Conservation (phyloP, 139 green algal species). For the Chloropicon primus region DNA sequence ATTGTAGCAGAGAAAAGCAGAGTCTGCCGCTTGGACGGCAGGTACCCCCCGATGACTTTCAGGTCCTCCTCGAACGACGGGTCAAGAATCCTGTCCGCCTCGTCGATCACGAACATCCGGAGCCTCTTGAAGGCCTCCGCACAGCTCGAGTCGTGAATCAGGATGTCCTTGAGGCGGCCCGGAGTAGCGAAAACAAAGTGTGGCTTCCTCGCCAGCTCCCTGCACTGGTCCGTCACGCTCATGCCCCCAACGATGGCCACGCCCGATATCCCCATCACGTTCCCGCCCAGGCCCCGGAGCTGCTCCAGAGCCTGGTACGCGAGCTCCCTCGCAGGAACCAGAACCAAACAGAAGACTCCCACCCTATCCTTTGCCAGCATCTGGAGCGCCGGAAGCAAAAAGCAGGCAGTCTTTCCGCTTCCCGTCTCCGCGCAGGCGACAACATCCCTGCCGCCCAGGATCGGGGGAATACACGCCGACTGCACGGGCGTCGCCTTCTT, state of each 20-base stretch:
- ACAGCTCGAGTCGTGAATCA: conserved; percentile 9
- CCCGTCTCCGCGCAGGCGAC: conserved; percentile 87
- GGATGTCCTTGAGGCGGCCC: conserved; percentile 43
- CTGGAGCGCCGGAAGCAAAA: conserved; percentile 81
- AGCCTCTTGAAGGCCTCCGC: conserved; percentile 22
- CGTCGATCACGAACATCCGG: conserved; percentile 81
- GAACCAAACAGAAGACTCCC: conserved; percentile 78
- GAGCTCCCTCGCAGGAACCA: conserved; percentile 95
- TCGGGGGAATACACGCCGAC: conserved; percentile 62
- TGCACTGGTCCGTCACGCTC: conserved; percentile 64
- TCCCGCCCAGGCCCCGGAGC: conserved; percentile 68
- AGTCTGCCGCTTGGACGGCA: conserved; percentile 58
- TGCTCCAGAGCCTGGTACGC: conserved; percentile 89
- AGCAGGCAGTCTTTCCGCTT: conserved; percentile 91
- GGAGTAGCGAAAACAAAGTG: conserved; percentile 94
- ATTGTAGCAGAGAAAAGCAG: conserved; percentile 90
- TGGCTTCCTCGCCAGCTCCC: conserved; percentile 51
- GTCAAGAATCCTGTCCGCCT: conserved; percentile 86
- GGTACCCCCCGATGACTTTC: conserved; percentile 9
- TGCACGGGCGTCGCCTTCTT: conserved; percentile 48
- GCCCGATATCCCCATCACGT: conserved; percentile 41
- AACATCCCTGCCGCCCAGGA: conserved; percentile 67
- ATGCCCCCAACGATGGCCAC: conserved; percentile 78
- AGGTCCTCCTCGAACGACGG: conserved; percentile 62
- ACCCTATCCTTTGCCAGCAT: conserved; percentile 72